Percentiles rank a stretch among this genome's conserved stretches.
phyloP scores from a whole-genome alignment of 176 grass and related monocot species.

The Secale cereale region DNA sequence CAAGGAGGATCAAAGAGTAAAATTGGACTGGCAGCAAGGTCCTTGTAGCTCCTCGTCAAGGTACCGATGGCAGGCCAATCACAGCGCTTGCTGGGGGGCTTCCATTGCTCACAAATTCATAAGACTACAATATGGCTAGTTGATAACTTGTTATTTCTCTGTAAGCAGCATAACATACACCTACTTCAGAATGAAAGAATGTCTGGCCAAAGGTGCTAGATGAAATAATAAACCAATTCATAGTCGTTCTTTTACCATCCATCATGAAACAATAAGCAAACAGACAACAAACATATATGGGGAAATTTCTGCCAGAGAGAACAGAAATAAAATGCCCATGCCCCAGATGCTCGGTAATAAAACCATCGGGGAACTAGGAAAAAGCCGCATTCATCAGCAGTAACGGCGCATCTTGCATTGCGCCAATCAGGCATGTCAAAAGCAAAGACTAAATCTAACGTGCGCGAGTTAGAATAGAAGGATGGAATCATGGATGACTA shows the following conservation, averaged over 20 bases:
- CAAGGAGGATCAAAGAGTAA: no score
- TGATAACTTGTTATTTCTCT: not conserved
- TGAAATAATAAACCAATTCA: not conserved
- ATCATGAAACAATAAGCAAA: not conserved
- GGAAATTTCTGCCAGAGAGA: not conserved
- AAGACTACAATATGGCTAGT: not conserved
- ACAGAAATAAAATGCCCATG: not conserved
- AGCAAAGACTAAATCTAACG: not conserved
- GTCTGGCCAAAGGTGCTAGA: not conserved
- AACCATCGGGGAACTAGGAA: not conserved
- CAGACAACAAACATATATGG: not conserved
- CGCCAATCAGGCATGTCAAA: not conserved
- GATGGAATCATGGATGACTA: not conserved
- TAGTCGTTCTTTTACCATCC: conserved; percentile 1
- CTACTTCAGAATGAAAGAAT: not conserved
- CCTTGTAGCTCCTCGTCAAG: no score
- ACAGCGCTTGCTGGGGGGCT: no score
- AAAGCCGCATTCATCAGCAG: not conserved
- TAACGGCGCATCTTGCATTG: not conserved
- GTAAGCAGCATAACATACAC: not conserved
- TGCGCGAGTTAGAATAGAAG: not conserved
- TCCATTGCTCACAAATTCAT: no score
- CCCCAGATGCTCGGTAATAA: not conserved
- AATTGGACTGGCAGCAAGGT: no score
- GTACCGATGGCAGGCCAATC: no score